Base-by-base conservation (phyloP, 1,284 basidiomycete genomes). In the Ustilago cynodontis region DNA sequence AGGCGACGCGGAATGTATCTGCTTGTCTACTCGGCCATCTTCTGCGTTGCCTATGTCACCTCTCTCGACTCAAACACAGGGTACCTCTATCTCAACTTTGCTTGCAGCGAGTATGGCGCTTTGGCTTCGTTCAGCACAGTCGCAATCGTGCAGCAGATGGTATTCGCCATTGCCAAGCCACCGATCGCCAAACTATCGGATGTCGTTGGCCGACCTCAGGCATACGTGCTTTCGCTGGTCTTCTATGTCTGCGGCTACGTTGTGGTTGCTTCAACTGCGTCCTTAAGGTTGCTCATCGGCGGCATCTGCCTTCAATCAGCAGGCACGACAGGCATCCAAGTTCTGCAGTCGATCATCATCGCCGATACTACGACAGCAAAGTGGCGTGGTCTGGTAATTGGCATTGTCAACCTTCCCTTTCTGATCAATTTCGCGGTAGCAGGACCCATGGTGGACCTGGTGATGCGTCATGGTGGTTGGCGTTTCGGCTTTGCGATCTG, bases 111-210 rank as follows among this genome's bases (percentile, higher is more conserved):
- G 60, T 86, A 81, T 50, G 80, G 78, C n/a, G 76, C 82, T n/a
- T 74, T 83, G 13, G 81, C 79, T 26, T 85, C 87, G 1, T 88
- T 89, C 82, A 87, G 80, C 67, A 85, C 84, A 14, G 79, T 85
- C 2, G 74, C 80, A 7, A 85, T 85, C 50, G 80, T 81, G 22
- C 84, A 85, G 79, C 82, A 85, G 68, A 79, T 85, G 65, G 71
- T 89, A 64, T 87, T 91, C 67, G 90, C 90, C 24, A 88, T 91
- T 51, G 90, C 92, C 39, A 94, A 94, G 86, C 93, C 93, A 26
- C 89, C 93, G 51, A 91, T 93, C 78, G 93, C 93, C 3, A 93
- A 93, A 86, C 86, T 93, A 37, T 90, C 92, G 2, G 93, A 94
- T 81, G 90, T 92, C 29, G 80, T 88, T 13, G 88, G 88, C 1